These are phyloP conservation scores for Kernera saxatilis DNA, from an alignment of 345 rosid genomes.

Conservation along the genomic window DNA sequence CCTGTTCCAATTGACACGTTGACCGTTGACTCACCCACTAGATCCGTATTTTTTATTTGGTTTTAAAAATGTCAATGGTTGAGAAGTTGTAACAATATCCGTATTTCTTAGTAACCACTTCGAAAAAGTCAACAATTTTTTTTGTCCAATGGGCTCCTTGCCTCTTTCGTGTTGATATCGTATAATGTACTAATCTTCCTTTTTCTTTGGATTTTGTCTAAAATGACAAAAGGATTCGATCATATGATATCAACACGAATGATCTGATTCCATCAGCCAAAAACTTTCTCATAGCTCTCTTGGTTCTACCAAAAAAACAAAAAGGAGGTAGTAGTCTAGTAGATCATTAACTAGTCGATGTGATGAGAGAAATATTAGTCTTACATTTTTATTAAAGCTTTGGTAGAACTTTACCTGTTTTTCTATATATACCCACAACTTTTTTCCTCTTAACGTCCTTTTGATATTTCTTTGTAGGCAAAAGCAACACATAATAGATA, in stretches of 20 bases:
- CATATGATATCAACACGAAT: neutral
- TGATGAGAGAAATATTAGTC: too few species aligned
- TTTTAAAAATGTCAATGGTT: neutral
- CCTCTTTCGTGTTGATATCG: neutral
- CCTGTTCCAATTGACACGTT: neutral
- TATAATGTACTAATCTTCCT: neutral
- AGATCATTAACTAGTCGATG: too few species aligned
- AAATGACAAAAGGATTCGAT: neutral
- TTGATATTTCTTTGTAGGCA: too few species aligned
- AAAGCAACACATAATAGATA: too few species aligned
- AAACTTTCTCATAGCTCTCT: too few species aligned
- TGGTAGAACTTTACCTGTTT: too few species aligned
- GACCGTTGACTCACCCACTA: constrained; percentile 3
- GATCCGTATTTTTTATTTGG: neutral
- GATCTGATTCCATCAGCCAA: neutral
- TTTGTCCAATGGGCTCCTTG: neutral
- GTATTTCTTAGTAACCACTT: neutral
- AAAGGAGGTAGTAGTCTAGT: too few species aligned
- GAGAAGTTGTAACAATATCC: neutral
- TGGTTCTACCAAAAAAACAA: too few species aligned
- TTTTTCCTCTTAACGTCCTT: too few species aligned
- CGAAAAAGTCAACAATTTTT: neutral
- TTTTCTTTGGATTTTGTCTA: neutral
- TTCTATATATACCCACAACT: too few species aligned
- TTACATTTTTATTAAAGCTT: too few species aligned